Evolutionary conservation across 2,329 filamentous ascomycete genomes (phyloP).

Genomic region (Stemphylium vesicarium): DNA sequence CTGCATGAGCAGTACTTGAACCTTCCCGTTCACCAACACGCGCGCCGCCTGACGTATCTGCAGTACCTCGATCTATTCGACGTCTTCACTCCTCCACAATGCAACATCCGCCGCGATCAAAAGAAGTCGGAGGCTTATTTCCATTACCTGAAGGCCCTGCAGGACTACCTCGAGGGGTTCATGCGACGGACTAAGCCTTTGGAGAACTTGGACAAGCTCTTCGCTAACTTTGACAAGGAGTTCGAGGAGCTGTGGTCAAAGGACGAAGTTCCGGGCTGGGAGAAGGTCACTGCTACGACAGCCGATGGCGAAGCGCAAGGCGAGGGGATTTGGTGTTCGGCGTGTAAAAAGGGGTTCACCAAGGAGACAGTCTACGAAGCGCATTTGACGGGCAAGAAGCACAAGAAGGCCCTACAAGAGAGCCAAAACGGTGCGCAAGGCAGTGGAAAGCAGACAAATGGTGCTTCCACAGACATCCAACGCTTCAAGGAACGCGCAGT

Average conservation of each 20-base stretch:
- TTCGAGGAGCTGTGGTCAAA: conserved; percentile 84
- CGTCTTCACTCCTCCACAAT: conserved; percentile 75
- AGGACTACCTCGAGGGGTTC: conserved; percentile 85
- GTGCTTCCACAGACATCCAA: conserved; percentile 27
- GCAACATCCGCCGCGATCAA: conserved; percentile 76
- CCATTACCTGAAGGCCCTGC: conserved; percentile 80
- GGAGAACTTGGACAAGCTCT: conserved; percentile 81
- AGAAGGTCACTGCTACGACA: conserved; percentile 55
- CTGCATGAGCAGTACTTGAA: conserved; percentile 91
- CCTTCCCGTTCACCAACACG: conserved; percentile 76
- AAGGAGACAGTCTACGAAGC: conserved; percentile 94
- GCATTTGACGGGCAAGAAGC: conserved; percentile 90
- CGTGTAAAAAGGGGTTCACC: conserved; percentile 93
- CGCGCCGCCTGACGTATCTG: conserved; percentile 75
- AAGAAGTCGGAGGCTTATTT: conserved; percentile 96
- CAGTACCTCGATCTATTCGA: conserved; percentile 95
- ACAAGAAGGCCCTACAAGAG: conserved; percentile 75
- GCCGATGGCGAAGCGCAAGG: conserved; percentile 59
- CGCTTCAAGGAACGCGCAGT: conserved; percentile 84
- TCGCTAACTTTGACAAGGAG: conserved; percentile 77
- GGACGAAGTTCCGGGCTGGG: conserved; percentile 81
- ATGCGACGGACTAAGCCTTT: conserved; percentile 83
- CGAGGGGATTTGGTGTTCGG: conserved; percentile 84
- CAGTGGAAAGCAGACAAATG: conserved; percentile 24
- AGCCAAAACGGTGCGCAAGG: conserved; percentile 53